A percentile compares a stretch with the other conserved stretches of the same genome.
phyloP scores from a whole-genome alignment of 225 moss, liverwort and hornwort genomes.

The Lunularia cruciata region DNA sequence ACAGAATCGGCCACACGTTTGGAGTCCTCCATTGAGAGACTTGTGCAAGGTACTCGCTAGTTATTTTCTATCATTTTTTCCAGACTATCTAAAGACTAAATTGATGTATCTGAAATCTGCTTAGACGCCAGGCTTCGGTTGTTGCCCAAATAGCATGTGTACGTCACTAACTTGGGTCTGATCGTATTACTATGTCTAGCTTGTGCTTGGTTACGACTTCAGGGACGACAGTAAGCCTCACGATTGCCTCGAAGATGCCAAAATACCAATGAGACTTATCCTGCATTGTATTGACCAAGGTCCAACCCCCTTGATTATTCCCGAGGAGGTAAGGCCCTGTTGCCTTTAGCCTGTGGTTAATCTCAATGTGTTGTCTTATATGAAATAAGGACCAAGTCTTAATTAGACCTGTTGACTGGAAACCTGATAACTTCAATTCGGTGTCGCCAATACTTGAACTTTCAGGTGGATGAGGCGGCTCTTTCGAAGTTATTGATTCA shows the following conservation, averaged over 20 bases:
- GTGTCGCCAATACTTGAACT: not conserved
- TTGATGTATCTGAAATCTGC: too few relatives aligned
- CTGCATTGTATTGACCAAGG: conserved; percentile 50
- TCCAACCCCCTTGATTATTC: conserved; percentile 36
- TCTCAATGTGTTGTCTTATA: not conserved
- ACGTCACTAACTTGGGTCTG: not conserved
- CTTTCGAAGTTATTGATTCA: conserved; percentile 30
- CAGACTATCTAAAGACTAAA: too few relatives aligned
- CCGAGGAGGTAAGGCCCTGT: conserved; percentile 34
- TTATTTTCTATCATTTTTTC: not conserved
- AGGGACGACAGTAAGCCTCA: conserved; percentile 58
- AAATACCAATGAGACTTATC: conserved; percentile 57
- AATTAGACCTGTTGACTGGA: too few relatives aligned
- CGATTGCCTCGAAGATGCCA: conserved; percentile 60
- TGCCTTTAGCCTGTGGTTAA: not conserved
- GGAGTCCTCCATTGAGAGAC: conserved; percentile 40
- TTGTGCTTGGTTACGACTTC: conserved; percentile 63
- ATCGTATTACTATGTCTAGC: conserved; percentile 30
- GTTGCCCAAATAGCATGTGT: too few relatives aligned
- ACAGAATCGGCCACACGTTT: conserved; percentile 40
- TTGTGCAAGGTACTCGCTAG: conserved; percentile 50
- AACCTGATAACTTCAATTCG: too few relatives aligned
- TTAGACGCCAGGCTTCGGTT: too few relatives aligned
- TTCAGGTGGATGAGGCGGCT: conserved; percentile 20
- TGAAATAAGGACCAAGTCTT: not conserved